Base-by-base conservation (phyloP, 306 rosid species). In the Quillaja saponaria region DNA sequence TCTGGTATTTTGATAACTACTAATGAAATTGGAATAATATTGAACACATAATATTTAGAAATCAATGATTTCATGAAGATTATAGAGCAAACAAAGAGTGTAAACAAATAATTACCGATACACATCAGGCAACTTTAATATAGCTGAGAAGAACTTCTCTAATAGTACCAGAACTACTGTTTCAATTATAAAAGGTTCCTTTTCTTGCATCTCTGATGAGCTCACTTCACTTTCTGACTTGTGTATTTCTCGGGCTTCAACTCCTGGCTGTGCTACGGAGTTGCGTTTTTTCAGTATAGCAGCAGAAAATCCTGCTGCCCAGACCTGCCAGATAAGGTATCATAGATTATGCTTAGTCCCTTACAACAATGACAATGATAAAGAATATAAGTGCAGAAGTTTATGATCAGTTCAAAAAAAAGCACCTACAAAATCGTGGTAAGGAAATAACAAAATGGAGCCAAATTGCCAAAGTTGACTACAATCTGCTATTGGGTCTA, bases 301-400 rank as follows among this genome's bases (percentile, higher is more conserved):
- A 0, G 87, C 78, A 59, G 84, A 73, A 68, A 92, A 92, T 42
- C 98, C 98, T 1, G 95, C 94, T 56, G 98, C 95, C 96, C 94
- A 92, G 55, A 92, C 95, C 98, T 92, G 74, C 31, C 16, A 61
- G 20, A 56, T 46, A 65, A 5, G n/a, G n/a, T n/a, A n/a, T n/a
- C n/a, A n/a, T n/a, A n/a, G n/a, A n/a, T n/a, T n/a, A n/a, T n/a
- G n/a, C n/a, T n/a, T n/a, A n/a, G n/a, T n/a, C n/a, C n/a, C n/a
- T n/a, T n/a, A n/a, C n/a, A n/a, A n/a, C n/a, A n/a, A n/a, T n/a
- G n/a, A n/a, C n/a, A n/a, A n/a, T n/a, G n/a, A n/a, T n/a, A n/a
- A n/a, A n/a, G n/a, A n/a, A n/a, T n/a, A n/a, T n/a, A n/a, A n/a
- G n/a, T n/a, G n/a, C n/a, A n/a, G n/a, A n/a, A n/a, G n/a, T n/a